A percentile compares a stretch with the other conserved stretches of the same genome.
Evolutionary conservation across 2,329 filamentous ascomycete genomes (phyloP).

Genomic region (Stagonosporopsis rhizophila): DNA sequence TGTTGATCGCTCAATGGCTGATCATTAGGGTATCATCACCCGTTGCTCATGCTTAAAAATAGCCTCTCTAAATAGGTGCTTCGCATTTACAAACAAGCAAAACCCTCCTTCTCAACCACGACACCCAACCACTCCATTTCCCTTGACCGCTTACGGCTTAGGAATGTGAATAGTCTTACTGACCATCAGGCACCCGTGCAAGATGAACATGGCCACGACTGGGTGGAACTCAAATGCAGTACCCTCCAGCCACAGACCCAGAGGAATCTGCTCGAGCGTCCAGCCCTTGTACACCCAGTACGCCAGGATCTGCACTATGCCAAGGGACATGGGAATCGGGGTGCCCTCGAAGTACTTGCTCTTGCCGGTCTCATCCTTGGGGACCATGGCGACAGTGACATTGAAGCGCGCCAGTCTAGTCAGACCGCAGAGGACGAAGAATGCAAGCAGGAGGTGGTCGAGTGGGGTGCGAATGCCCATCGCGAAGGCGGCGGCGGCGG

Average conservation of each 20-base stretch:
- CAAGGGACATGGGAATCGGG: constrained; percentile 89
- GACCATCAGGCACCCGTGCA: constrained; percentile 94
- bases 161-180: constrained; percentile 95
- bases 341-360: constrained; percentile 96
- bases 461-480: constrained; percentile 83
- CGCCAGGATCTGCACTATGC: constrained; percentile 82
- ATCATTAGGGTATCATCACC: constrained; percentile 9
- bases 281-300: constrained; percentile 86
- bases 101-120: neutral
- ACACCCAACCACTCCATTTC: neutral
- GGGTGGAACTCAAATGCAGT: constrained; percentile 84
- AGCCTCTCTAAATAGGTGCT: neutral
- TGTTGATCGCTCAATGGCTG: neutral
- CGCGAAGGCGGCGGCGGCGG: constrained; percentile 85
- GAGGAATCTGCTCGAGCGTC: constrained; percentile 79
- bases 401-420: constrained; percentile 97
- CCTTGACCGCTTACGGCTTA: constrained; percentile 65
- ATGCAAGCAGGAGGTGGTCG: constrained; percentile 81
- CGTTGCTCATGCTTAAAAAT: neutral
- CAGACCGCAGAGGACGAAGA: constrained; percentile 94
- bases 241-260: constrained; percentile 72
- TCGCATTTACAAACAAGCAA: neutral
- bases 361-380: constrained; percentile 91
- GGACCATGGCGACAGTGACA: constrained; percentile 86
- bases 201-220: constrained; percentile 76